phyloP scores from a whole-genome alignment of 2,329 filamentous ascomycete genomes.

The Pseudocercospora cruenta region DNA sequence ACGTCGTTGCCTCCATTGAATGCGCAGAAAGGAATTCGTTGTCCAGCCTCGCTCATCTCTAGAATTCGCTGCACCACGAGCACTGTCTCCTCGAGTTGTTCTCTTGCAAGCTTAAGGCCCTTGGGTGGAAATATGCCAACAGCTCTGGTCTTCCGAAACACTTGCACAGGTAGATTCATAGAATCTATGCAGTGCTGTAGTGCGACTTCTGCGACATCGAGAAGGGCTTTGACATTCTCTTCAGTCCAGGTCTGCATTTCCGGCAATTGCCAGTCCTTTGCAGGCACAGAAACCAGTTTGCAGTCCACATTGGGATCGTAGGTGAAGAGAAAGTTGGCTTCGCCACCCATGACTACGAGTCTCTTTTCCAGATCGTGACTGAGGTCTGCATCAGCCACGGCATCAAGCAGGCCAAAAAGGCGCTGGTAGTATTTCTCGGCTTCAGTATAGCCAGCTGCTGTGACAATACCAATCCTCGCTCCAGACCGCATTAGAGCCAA shows the following conservation, averaged over 20 bases:
- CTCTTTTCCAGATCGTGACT: constrained; percentile 14
- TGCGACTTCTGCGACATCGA: constrained; percentile 85
- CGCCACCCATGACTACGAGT: constrained; percentile 90
- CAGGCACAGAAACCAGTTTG: constrained; percentile 68
- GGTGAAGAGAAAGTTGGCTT: constrained; percentile 92
- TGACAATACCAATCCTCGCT: constrained; percentile 91
- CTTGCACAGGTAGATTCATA: constrained; percentile 75
- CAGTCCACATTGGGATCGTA: constrained; percentile 68
- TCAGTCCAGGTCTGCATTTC: constrained; percentile 80
- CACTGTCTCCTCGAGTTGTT: constrained; percentile 93
- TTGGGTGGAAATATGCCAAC: constrained; percentile 60
- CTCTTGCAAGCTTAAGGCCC: constrained; percentile 64
- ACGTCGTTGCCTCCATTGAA: constrained; percentile 98
- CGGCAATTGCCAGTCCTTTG: constrained; percentile 71
- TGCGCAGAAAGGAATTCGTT: constrained; percentile 83
- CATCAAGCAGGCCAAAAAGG: constrained; percentile 82
- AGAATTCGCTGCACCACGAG: constrained; percentile 91
- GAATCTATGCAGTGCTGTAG: constrained; percentile 79
- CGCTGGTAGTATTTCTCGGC: constrained; percentile 84
- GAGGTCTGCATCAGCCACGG: constrained; percentile 63
- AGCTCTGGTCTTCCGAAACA: constrained; percentile 83
- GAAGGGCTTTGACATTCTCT: constrained; percentile 73
- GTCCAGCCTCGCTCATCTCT: constrained; percentile 74
- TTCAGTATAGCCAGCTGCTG: constrained; percentile 91
- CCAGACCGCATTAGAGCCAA: constrained; percentile 73